Evolutionary conservation across 169 alveolate species (phyloP).

Genomic region (Plasmodium gonderi): DNA sequence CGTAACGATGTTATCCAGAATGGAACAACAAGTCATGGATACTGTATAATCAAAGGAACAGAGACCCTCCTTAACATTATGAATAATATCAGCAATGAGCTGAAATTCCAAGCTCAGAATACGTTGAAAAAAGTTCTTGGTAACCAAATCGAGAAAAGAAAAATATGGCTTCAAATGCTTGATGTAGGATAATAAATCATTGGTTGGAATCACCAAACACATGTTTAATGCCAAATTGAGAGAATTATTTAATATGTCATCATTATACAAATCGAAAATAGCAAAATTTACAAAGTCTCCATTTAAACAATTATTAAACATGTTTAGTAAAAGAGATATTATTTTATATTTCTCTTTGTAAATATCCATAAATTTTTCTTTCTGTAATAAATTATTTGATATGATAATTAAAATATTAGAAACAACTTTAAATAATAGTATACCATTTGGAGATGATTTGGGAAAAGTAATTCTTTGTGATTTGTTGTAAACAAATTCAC

Average conservation of each 20-base stretch:
- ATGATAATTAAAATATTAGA: slow-evolving; percentile 87
- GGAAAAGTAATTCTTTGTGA: slow-evolving; percentile 93
- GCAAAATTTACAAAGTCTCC: slow-evolving; percentile 95
- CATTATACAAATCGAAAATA: slow-evolving; percentile 93
- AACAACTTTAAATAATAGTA: slow-evolving; percentile 91
- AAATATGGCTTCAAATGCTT: slow-evolving; percentile 90
- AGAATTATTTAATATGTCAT: slow-evolving; percentile 90
- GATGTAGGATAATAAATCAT: slow-evolving; percentile 87
- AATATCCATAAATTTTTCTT: slow-evolving; percentile 86
- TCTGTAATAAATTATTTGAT: slow-evolving; percentile 81
- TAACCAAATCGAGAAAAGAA: slow-evolving; percentile 90
- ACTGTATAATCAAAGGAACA: slow-evolving; percentile 83
- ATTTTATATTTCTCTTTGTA: slow-evolving; percentile 93
- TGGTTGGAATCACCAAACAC: slow-evolving; percentile 91
- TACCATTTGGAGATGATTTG: slow-evolving; percentile 94
- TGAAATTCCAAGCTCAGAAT: slow-evolving; percentile 76
- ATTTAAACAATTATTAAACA: slow-evolving; percentile 91
- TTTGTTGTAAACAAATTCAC: slow-evolving; percentile 88
- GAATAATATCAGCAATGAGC: slow-evolving; percentile 79
- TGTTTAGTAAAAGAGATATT: slow-evolving; percentile 88
- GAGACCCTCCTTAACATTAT: slow-evolving; percentile 83
- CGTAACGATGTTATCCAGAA: slow-evolving; percentile 84
- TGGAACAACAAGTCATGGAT: slow-evolving; percentile 80
- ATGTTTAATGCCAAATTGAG: slow-evolving; percentile 90
- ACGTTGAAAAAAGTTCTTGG: slow-evolving; percentile 88